Percentiles rank a stretch among this genome's conserved stretches.
Evolutionary conservation across 1,139 yeast genomes (phyloP).

Genomic region (Pneumocystis sp.): DNA sequence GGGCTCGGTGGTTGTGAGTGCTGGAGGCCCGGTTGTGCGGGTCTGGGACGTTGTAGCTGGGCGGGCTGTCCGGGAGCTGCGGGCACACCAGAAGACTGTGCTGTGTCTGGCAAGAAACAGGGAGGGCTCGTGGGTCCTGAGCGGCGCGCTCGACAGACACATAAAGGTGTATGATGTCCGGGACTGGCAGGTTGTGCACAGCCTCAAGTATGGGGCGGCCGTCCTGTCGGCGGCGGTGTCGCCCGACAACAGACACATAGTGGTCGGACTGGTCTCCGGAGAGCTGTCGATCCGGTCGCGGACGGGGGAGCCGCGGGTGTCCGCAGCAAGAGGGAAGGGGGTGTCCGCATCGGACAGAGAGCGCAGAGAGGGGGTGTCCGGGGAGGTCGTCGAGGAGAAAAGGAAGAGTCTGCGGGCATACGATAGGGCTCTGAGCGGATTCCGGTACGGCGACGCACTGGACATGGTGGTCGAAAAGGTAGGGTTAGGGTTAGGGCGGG

Average conservation of each 20-base stretch:
- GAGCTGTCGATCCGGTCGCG: constrained; percentile 76
- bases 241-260: constrained; percentile 79
- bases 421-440: constrained; percentile 71
- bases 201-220: constrained; percentile 23
- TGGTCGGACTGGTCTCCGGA: constrained; percentile 88
- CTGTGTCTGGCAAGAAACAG: constrained; percentile 48
- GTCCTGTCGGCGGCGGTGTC: constrained; percentile 10
- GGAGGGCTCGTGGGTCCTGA: constrained; percentile 57
- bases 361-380: no score
- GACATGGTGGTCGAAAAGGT: constrained; percentile 67
- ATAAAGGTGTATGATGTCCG: constrained; percentile 82
- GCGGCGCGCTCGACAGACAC: constrained; percentile 93
- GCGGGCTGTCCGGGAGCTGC: constrained; percentile 32
- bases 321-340: no score
- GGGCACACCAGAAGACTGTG: constrained; percentile 84
- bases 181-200: constrained; percentile 80
- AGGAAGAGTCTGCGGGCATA: constrained; percentile 56
- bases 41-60: constrained; percentile 87
- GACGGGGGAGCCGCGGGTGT: no score
- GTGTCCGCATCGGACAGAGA: constrained; percentile 40
- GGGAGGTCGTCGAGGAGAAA: no score
- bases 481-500: background rate
- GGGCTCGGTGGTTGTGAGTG: constrained; percentile 70
- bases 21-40: constrained; percentile 68
- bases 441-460: constrained; percentile 84